Evolutionary conservation across 148 eudicot genomes (phyloP), one percentile per base, ranked within the genome.

Genomic region (Chenopodium quinoa): DNA sequence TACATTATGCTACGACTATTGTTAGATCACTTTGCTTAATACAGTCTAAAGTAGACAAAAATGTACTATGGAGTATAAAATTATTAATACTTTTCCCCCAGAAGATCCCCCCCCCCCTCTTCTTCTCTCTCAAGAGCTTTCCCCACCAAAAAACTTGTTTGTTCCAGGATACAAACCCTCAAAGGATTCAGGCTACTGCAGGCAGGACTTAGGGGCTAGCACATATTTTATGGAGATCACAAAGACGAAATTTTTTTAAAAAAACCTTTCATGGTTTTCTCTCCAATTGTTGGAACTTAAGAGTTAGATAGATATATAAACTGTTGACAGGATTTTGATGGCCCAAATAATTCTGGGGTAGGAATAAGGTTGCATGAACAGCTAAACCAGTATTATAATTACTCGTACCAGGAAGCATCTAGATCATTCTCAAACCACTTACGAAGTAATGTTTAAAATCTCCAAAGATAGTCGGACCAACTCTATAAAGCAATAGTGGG

Each of bases 381-480:
- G 34, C 25, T 65, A 67, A 25, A 67, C 19, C 19, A 29, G 23
- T 4, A 48, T 52, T 9, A 27, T 32, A 54, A 54, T 52, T 32
- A 17, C 32, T 4, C 34, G 50, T 4, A 48, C 9, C 22, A 50
- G n/a, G 6, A 74, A 3, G 4, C 16, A 9, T 52, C 47, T 12
- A 73, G 47, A 46, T n/a, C 31, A 47, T 73, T 40, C 31, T 73
- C 58, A n/a, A 73, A 73, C 73, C 47, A 37, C 73, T 23, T 22
- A 68, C 7, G 32, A 19, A 44, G 23, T 25, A 69, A 79, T 12
- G 48, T 31, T 2, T 48, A 19, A 6, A 3, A 81, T 70, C 48
- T 48, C 66, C 44, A 50, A 50, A 46, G 1, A 31, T 22, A 23
- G 31, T 44, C 9, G 22, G 52, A 73, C 47, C 32, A 67, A 14